Evolutionary conservation across 1,284 basidiomycete species (phyloP).

Genomic region (Ganoderma sinense): DNA sequence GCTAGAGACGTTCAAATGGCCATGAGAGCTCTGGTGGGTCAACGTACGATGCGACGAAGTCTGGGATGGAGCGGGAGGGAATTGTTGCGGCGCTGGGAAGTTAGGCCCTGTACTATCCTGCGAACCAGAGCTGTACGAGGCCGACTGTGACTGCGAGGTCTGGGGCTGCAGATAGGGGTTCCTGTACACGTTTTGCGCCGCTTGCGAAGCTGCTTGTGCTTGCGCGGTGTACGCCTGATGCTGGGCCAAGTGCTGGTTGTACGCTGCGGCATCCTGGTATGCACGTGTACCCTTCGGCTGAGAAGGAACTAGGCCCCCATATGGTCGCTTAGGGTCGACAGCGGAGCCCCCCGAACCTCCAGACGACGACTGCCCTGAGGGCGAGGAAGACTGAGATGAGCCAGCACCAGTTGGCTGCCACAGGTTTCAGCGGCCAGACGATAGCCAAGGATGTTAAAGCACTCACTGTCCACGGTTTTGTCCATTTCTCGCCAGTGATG

Average conservation of each 20-base stretch:
- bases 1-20: conserved; percentile 51
- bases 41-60: conserved; percentile 41
- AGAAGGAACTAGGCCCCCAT: conserved; percentile 90
- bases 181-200: conserved; percentile 69
- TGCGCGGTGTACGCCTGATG: conserved; percentile 95
- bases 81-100: conserved; percentile 44
- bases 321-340: conserved; percentile 85
- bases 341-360: conserved; percentile 20
- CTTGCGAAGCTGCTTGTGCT: conserved; percentile 72
- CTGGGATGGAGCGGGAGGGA: conserved; percentile 34
- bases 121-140: conserved; percentile 30
- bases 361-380: conserved; percentile 18
- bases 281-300: conserved; percentile 83
- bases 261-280: conserved; percentile 92
- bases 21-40: conserved; percentile 58
- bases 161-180: conserved; percentile 75
- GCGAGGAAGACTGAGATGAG: conserved; percentile 34
- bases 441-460: conserved; percentile 4
- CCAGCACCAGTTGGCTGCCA: conserved; percentile 55
- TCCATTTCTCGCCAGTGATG: conserved; percentile 96
- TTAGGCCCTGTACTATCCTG: conserved; percentile 37
- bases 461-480: conserved; percentile 87
- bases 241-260: conserved; percentile 93
- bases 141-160: conserved; percentile 41
- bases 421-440: conserved; percentile 21